Evolutionary conservation across 2,329 filamentous ascomycete species (phyloP).

Genomic region (Monosporascus cannonballus): DNA sequence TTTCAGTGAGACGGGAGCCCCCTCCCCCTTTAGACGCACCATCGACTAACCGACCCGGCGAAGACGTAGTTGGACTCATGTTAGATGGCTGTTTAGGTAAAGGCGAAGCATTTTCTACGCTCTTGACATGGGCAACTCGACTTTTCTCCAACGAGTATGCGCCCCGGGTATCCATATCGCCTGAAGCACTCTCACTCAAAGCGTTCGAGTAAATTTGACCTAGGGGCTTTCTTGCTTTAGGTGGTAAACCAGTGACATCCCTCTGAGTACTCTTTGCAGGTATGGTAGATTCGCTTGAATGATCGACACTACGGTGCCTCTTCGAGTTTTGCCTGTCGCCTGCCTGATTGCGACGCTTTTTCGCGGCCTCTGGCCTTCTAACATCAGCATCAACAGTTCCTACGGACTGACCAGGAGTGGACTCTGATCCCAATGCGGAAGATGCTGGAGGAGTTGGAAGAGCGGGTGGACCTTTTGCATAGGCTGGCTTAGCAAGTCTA

Average conservation of each 20-base stretch:
- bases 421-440: not conserved
- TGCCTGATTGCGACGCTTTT: not conserved
- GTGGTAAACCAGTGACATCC: not conserved
- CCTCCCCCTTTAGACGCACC: not conserved
- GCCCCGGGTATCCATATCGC: not conserved
- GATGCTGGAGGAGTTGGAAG: not conserved
- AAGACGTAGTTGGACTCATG: not conserved
- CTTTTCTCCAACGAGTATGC: not conserved
- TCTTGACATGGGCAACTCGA: not conserved
- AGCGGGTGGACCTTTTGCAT: not conserved
- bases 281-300: not conserved
- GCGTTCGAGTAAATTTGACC: conserved; percentile 11
- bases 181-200: not conserved
- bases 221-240: conserved; percentile 10
- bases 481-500: not conserved
- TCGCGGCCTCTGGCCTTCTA: not conserved
- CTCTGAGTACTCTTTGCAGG: not conserved
- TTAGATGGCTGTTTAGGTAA: not conserved
- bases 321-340: not conserved
- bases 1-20: not conserved
- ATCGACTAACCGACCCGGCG: not conserved
- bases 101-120: not conserved
- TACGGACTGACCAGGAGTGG: too few species aligned
- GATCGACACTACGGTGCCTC: not conserved
- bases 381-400: not conserved